phyloP scores from a whole-genome alignment of 768 basidiomycete genomes.

The Trametes gibbosa region DNA sequence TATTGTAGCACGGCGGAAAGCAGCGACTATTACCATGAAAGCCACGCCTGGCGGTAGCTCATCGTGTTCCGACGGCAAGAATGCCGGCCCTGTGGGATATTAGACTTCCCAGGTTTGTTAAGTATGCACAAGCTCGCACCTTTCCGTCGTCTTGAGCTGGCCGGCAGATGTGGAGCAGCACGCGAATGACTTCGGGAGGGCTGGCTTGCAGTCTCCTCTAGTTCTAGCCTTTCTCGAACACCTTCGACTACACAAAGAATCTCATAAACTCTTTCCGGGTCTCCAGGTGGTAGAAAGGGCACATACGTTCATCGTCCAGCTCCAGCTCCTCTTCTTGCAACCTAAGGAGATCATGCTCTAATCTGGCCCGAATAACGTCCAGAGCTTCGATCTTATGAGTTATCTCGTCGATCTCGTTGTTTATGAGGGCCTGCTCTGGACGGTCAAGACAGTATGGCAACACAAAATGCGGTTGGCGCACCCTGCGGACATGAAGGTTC shows the following conservation, averaged over 20 bases:
- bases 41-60: conserved; percentile 92
- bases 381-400: conserved; percentile 85
- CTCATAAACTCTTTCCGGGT: not conserved
- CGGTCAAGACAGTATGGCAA: conserved; percentile 3
- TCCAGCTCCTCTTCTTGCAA: conserved; percentile 95
- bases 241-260: conserved; percentile 67
- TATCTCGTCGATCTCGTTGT: conserved; percentile 86
- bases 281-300: not conserved
- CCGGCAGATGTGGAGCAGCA: conserved; percentile 42
- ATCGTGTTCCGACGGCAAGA: conserved; percentile 96
- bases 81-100: conserved; percentile 70
- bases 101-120: not conserved
- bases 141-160: conserved; percentile 68
- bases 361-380: conserved; percentile 72
- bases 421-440: conserved; percentile 66
- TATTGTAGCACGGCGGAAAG: not conserved
- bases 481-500: conserved; percentile 85
- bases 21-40: conserved; percentile 75
- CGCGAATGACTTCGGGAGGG: conserved; percentile 30
- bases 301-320: conserved; percentile 91
- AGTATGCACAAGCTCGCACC: conserved; percentile 33
- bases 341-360: conserved; percentile 81
- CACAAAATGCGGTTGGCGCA: conserved; percentile 38
- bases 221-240: conserved; percentile 78
- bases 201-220: conserved; percentile 51